Percentiles rank a stretch among this genome's conserved stretches.
These are phyloP conservation scores for Fusarium pseudocircinatum DNA, from an alignment of 2,329 filamentous ascomycete species.

Conservation along the genomic window DNA sequence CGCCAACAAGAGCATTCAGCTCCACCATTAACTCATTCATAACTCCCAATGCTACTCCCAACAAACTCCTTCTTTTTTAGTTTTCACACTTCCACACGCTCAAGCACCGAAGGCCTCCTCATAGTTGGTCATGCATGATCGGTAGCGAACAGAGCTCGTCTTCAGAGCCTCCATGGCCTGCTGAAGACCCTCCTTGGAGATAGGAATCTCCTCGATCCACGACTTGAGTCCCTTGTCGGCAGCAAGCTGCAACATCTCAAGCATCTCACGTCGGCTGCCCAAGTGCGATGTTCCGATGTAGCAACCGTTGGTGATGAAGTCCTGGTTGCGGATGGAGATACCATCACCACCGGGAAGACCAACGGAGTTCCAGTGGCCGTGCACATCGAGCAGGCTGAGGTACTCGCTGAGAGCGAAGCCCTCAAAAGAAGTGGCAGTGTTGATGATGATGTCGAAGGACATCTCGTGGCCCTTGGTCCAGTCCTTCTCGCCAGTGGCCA, in stretches of 20 bases:
- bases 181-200: constrained; percentile 76
- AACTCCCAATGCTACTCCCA: constrained; percentile 8
- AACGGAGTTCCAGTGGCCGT: constrained; percentile 82
- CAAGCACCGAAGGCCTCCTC: constrained; percentile 72
- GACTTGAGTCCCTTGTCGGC: constrained; percentile 74
- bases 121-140: constrained; percentile 78
- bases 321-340: constrained; percentile 76
- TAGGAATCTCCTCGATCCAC: constrained; percentile 78
- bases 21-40: constrained; percentile 26
- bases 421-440: constrained; percentile 75
- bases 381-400: constrained; percentile 81
- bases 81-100: not conserved
- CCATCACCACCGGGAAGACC: constrained; percentile 82
- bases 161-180: constrained; percentile 75
- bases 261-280: constrained; percentile 74
- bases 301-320: constrained; percentile 78
- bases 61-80: constrained; percentile 8
- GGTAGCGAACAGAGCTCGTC: constrained; percentile 77
- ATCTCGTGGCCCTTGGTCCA: constrained; percentile 67
- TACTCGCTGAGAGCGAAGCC: constrained; percentile 76
- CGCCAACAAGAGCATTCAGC: constrained; percentile 7
- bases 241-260: constrained; percentile 77
- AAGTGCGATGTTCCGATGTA: constrained; percentile 77
- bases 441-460: constrained; percentile 81
- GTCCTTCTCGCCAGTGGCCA: constrained; percentile 65